These are phyloP conservation scores for Leucogyrophana mollusca DNA, from an alignment of 768 basidiomycete genomes.

Conservation along the genomic window DNA sequence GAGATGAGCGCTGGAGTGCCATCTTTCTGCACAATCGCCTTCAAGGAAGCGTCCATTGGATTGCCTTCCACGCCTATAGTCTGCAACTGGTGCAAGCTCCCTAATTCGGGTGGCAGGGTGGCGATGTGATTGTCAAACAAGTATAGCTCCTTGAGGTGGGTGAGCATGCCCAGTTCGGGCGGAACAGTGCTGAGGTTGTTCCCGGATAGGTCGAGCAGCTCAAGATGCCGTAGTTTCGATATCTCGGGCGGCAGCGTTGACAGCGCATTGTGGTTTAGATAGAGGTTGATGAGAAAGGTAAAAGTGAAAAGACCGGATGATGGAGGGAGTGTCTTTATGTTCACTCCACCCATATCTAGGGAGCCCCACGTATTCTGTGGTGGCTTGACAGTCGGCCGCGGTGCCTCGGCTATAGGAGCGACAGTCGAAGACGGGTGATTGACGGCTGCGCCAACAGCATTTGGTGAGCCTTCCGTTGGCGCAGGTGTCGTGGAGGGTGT, in stretches of 20 bases:
- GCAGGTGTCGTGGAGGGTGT: constrained; percentile 28
- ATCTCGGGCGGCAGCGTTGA: constrained; percentile 79
- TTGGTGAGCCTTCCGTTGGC: constrained; percentile 36
- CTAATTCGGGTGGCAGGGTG: constrained; percentile 83
- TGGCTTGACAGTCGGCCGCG: constrained; percentile 64
- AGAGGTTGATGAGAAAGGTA: constrained; percentile 91
- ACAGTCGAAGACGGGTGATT: constrained; percentile 77
- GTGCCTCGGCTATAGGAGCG: constrained; percentile 67
- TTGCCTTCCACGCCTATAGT: constrained; percentile 98
- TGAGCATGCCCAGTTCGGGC: constrained; percentile 87
- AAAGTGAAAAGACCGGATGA: constrained; percentile 78
- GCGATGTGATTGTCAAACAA: constrained; percentile 94
- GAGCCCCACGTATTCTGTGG: constrained; percentile 84
- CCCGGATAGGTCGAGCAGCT: constrained; percentile 87
- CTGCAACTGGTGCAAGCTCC: constrained; percentile 87
- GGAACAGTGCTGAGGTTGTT: constrained; percentile 81
- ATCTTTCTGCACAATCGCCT: constrained; percentile 86
- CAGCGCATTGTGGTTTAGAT: constrained; percentile 94
- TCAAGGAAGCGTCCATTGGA: constrained; percentile 76
- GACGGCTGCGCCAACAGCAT: constrained; percentile 28
- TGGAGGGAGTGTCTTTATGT: constrained; percentile 85
- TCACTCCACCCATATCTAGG: constrained; percentile 94
- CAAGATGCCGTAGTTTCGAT: constrained; percentile 78
- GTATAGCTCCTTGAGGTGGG: constrained; percentile 86
- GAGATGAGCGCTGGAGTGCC: constrained; percentile 89